Base-by-base conservation (phyloP, 805 yeast genomes). In the Yamadazyma takamatsuzukensis region DNA sequence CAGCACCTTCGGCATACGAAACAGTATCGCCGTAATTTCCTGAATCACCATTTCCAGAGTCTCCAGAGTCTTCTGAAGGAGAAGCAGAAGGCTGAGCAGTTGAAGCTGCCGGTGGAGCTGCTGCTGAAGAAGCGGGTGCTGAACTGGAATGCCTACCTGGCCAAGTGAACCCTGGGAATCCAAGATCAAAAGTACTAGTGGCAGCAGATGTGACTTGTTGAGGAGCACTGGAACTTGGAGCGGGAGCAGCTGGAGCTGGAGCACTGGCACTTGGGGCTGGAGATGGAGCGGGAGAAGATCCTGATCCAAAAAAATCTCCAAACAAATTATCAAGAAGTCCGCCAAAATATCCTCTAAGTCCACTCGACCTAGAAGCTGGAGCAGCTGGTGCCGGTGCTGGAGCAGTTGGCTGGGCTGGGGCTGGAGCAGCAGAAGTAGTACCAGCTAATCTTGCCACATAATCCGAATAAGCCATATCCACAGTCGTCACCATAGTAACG, bases 1-100 rank as follows among this genome's bases (percentile, higher is more conserved):
- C 76, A 41, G 80, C 69, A 40, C 74, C 71, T 19, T 67, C 68
- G 19, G 62, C 51, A 51, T 59, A 44, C 40, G 56, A 18, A 21
- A 34, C 38, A 13, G 43, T 34, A 64, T 41, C 39, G 12, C 41
- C 41, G 29, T 63, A n/a, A n/a, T n/a, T 33, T 10, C 61, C 33
- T 16, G 69, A 37, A 12, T 64, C 33, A 12, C 64, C 40, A 12
- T n/a, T n/a, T n/a, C n/a, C n/a, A n/a, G n/a, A n/a, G n/a, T n/a
- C n/a, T n/a, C n/a, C n/a, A n/a, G n/a, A n/a, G n/a, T 14, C 22
- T 9, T 21, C 27, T 13, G 38, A 12, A 5, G 39, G 27, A 11
- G 39, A 22, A n/a, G 45, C 43, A 23, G 53, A 43, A 21, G 48
- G 32, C 15, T 43, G 19, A 17, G 40, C 34, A 30, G 43, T 33